A percentile compares a stretch with the other conserved stretches of the same genome.
These are phyloP conservation scores for Podospora pseudoanserina DNA, from an alignment of 495 filamentous ascomycete species.

Conservation along the genomic window DNA sequence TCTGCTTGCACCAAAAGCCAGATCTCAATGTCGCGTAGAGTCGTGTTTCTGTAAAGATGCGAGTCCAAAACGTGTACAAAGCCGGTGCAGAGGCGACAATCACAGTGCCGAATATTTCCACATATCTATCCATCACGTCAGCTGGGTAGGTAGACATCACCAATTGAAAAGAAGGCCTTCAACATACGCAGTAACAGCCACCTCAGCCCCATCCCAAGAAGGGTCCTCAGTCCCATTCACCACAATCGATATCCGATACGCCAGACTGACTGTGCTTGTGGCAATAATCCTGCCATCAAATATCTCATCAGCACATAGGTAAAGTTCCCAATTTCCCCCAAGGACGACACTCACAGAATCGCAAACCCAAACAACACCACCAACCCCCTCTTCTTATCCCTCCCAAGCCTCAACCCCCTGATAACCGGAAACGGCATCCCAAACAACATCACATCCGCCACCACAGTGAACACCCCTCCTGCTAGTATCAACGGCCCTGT, in stretches of 20 bases:
- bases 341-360: neutral
- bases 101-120: neutral
- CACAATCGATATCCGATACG: neutral
- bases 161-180: too few species aligned
- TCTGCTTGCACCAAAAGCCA: neutral
- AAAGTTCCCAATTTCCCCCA: neutral
- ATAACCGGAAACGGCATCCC: conserved; percentile 1
- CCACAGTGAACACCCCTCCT: neutral
- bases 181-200: neutral
- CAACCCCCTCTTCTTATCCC: conserved; percentile 1
- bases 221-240: neutral
- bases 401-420: neutral
- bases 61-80: neutral
- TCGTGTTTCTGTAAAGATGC: neutral
- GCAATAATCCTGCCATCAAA: neutral
- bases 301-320: neutral
- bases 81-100: neutral
- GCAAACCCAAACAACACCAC: conserved; percentile 4
- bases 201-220: neutral
- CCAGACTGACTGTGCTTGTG: neutral
- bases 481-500: neutral
- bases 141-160: neutral
- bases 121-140: neutral
- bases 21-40: neutral
- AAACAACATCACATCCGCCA: neutral